Evolutionary conservation across 1,284 basidiomycete species (phyloP), one percentile per base, ranked within the genome.

Genomic region (Thelephora terrestris): DNA sequence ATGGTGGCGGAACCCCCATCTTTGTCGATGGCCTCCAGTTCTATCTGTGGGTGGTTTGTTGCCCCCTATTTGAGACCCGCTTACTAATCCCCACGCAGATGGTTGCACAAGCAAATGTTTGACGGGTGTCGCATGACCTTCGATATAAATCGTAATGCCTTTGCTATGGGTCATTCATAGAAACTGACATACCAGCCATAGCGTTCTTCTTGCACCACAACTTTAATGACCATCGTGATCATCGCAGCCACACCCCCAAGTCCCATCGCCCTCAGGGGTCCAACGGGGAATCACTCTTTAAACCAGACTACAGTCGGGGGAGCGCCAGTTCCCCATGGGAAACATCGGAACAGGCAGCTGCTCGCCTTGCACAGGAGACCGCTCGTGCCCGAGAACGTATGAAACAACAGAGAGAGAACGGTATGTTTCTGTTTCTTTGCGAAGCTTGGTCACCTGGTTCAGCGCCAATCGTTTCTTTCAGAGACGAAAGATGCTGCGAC

Each of bases 401-500:
- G 62, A 61, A 45, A 72, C 75, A 55, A 64, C 61, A 51, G 72
- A 81, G 48, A 73, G 78, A 32, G 70, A 74, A 56, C 64, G 68
- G 67, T 78, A 79, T 79, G 57, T 50, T n/a, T 36, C 47, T 37
- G 4, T 20, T 12, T 20, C 12, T 47, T 21, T 39, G 7, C 48
- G 54, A 48, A 4, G 3, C 32, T 36, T 21, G 40, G 17, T 20
- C 38, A 10, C n/a, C n/a, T 17, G 27, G 17, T 21, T 43, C 46
- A 9, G 10, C 32, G 35, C 21, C 55, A 21, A 61, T 47, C 49
- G 36, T 42, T 40, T 36, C 48, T 21, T 45, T 49, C 47, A 64
- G 61, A 81, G 72, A 76, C 71, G 42, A 58, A 64, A 47, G 73
- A 71, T 29, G 76, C 79, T 5, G 79, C 79, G 54, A 60, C 70